Conservation (phyloP, 2,329 filamentous ascomycete genomes). For the Juglanconis sp. region DNA sequence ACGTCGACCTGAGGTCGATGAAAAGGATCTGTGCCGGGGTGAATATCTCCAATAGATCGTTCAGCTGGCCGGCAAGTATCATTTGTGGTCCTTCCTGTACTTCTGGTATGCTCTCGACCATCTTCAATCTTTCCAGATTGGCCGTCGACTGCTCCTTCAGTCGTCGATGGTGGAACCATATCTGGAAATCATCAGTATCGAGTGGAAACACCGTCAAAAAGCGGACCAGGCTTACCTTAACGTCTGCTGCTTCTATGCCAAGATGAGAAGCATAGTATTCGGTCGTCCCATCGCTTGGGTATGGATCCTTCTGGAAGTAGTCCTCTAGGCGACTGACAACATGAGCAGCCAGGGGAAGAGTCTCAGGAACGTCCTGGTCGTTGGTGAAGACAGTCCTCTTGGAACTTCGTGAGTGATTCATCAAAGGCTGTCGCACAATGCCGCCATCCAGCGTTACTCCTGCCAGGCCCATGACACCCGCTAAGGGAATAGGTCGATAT, state of each 20-base stretch:
- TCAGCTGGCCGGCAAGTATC: conserved; percentile 51
- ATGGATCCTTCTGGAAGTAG: conserved; percentile 47
- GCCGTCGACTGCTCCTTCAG: conserved; percentile 45
- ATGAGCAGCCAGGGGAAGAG: conserved; percentile 45
- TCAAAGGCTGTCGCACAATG: conserved; percentile 39
- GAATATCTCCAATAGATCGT: conserved; percentile 48
- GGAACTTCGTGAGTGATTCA: conserved; percentile 43
- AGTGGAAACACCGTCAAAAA: neutral
- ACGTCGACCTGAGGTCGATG: conserved; percentile 46
- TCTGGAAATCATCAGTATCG: conserved; percentile 22
- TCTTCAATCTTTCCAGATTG: conserved; percentile 42
- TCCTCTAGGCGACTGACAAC: conserved; percentile 50
- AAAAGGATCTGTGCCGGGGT: conserved; percentile 43
- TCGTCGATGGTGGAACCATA: conserved; percentile 54
- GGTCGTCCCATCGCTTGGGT: conserved; percentile 47
- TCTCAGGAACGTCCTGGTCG: conserved; percentile 36
- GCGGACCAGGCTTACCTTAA: conserved; percentile 38
- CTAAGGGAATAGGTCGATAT: neutral
- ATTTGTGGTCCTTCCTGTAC: conserved; percentile 37
- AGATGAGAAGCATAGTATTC: conserved; percentile 54
- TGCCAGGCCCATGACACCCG: conserved; percentile 13
- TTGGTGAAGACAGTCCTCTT: conserved; percentile 36
- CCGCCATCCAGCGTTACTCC: conserved; percentile 23
- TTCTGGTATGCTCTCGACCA: conserved; percentile 33
- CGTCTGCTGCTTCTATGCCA: conserved; percentile 47